These are phyloP conservation scores for Calonectria crousiana DNA, from an alignment of 2,329 filamentous ascomycete genomes.

Conservation along the genomic window DNA sequence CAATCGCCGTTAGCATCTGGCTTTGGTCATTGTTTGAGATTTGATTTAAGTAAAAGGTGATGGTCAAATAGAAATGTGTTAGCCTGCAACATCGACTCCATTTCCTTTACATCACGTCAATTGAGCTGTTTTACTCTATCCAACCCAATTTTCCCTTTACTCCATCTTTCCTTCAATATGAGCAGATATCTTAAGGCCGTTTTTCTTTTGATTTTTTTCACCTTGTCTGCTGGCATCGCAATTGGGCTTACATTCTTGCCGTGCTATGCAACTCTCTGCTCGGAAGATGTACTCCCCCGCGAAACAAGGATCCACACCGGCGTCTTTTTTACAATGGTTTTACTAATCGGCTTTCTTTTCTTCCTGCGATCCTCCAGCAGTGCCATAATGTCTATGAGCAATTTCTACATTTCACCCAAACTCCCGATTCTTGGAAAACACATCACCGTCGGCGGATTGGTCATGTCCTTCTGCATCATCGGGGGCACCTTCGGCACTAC, in stretches of 20 bases:
- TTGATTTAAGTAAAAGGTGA: not conserved
- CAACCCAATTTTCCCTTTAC: not conserved
- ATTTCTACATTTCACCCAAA: not conserved
- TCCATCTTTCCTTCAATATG: not conserved
- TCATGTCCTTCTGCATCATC: not conserved
- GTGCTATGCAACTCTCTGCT: not conserved
- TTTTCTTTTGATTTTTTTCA: not conserved
- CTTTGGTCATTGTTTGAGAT: not conserved
- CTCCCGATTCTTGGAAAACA: conserved; percentile 15
- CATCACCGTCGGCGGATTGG: conserved; percentile 1
- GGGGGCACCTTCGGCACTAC: conserved; percentile 2
- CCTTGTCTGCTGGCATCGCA: not conserved
- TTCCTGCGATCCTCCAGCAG: not conserved
- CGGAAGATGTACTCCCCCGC: conserved; percentile 9
- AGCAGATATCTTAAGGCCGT: no score
- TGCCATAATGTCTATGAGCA: not conserved
- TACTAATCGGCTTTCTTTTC: not conserved
- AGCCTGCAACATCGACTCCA: no score
- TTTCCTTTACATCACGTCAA: not conserved
- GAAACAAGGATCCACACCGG: conserved; percentile 16
- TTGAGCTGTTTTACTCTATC: not conserved
- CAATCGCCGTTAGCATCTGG: not conserved
- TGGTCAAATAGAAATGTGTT: not conserved
- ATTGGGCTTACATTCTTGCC: not conserved
- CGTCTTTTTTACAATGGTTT: conserved; percentile 8